Base-by-base conservation (phyloP, 371 early-diverging fungal species). In the Mortierella sp. region DNA sequence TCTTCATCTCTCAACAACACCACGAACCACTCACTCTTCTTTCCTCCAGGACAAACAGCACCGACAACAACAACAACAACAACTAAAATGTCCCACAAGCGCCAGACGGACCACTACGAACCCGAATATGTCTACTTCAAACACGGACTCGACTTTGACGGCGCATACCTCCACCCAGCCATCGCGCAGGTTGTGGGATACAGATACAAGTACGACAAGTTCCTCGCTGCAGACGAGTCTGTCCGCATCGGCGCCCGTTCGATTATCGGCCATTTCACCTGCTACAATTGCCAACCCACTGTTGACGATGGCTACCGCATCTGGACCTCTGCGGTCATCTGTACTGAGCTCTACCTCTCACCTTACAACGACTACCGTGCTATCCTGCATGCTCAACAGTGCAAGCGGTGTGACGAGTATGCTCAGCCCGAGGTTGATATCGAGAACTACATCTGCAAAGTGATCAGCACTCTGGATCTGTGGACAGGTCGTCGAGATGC, bases 281-380 rank as follows among this genome's bases (percentile, higher is more conserved):
- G 72, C 48, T 10, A 28, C 21, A 21, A 21, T 34, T 72, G 72
- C 21, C 65, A 38, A 3, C 52, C 52, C 11, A 16, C 60, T 13
- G 0, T 16, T 13, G 14, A 28, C 5, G 31, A 48, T 34, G 31
- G 60, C 14, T 60, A 60, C 60, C 60, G 60, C 14, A 60, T 60
- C 31, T 80, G 80, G 80, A n/a, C 13, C 0, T 80, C 80, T 34
- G 80, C 71, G 0, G 60, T 75, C 16, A 75, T 80, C 34, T 74
- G 71, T 14, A 60, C 63, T 1, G 60, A 80, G 45, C n/a, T 80
- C 19, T 80, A 60, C 71, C 14, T 80, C 50, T 45, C 50, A 4
- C 38, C 38, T 7, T 13, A 42, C 28, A 50, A 42, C 58, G 24
- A 76, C 14, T 80, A 80, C 14, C 74, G 70, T 24, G 72, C 58